These are phyloP conservation scores for Podosphaera aphanis DNA, from an alignment of 2,329 filamentous ascomycete species.

Conservation along the genomic window DNA sequence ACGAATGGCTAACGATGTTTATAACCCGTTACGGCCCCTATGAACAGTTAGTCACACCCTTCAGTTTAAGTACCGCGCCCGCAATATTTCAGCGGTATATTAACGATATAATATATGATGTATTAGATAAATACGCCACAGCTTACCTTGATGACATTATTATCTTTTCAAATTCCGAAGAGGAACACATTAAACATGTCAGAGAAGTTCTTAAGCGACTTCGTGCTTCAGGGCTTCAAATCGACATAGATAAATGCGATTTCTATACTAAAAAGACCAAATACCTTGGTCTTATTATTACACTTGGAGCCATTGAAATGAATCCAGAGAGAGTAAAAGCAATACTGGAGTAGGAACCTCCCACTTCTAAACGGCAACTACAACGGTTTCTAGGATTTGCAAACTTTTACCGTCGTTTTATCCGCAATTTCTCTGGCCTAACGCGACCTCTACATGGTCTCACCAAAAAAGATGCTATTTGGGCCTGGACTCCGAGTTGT, in stretches of 20 bases:
- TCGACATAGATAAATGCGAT: not conserved
- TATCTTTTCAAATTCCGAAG: not conserved
- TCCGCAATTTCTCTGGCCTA: not conserved
- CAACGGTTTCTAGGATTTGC: not conserved
- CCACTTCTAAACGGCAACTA: not conserved
- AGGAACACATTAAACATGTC: no score
- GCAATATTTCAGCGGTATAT: not conserved
- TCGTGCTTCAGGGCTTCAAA: not conserved
- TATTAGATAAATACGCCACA: no score
- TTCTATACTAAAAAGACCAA: not conserved
- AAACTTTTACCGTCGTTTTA: not conserved
- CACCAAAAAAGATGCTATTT: not conserved
- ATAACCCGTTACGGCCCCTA: not conserved
- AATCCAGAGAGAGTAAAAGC: no score
- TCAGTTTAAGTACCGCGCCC: not conserved
- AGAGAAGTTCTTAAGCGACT: not conserved
- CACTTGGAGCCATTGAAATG: not conserved
- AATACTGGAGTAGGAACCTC: no score
- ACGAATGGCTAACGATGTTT: not conserved
- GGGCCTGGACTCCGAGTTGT: not conserved
- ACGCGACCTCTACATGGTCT: not conserved
- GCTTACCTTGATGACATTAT: not conserved
- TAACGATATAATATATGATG: not conserved
- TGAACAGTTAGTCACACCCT: not conserved
- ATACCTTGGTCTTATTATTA: not conserved